Evolutionary conservation across 306 rosid species (phyloP).

Genomic region (Quercus alba): DNA sequence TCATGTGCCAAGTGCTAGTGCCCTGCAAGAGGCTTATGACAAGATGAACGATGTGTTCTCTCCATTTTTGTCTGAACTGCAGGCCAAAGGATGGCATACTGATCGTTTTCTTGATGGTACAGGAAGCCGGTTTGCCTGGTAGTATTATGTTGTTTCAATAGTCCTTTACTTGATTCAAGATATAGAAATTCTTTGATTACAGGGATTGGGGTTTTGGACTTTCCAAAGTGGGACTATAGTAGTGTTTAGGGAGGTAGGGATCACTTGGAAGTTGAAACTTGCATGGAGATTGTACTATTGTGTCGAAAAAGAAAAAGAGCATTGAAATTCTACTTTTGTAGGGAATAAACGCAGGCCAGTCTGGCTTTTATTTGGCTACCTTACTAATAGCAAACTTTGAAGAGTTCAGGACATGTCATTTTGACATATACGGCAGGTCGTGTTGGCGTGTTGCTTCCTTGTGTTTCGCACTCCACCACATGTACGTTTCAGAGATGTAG

Average conservation of each 20-base stretch:
- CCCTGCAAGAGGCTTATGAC: constrained; percentile 59
- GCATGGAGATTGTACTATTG: background rate
- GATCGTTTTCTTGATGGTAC: constrained; percentile 86
- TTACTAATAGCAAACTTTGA: too few species aligned
- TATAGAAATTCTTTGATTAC: background rate
- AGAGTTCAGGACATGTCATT: too few species aligned
- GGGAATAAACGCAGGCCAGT: too few species aligned
- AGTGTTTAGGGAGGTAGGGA: background rate
- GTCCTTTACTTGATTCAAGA: constrained; percentile 1
- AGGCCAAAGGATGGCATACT: constrained; percentile 93
- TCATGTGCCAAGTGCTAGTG: constrained; percentile 33
- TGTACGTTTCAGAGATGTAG: too few species aligned
- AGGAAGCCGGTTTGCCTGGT: constrained; percentile 70
- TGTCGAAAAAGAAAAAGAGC: background rate
- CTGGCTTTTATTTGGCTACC: too few species aligned
- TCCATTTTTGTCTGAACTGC: constrained; percentile 59
- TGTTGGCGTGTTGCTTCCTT: too few species aligned
- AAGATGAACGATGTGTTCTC: constrained; percentile 64
- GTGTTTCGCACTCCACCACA: too few species aligned
- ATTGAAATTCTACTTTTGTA: background rate
- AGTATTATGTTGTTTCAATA: constrained; percentile 4
- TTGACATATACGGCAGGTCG: too few species aligned
- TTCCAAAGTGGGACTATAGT: background rate
- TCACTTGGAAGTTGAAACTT: background rate
- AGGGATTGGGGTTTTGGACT: background rate